phyloP scores from a whole-genome alignment of 2,329 filamentous ascomycete species.

The Ceratocystis diversiconidia region DNA sequence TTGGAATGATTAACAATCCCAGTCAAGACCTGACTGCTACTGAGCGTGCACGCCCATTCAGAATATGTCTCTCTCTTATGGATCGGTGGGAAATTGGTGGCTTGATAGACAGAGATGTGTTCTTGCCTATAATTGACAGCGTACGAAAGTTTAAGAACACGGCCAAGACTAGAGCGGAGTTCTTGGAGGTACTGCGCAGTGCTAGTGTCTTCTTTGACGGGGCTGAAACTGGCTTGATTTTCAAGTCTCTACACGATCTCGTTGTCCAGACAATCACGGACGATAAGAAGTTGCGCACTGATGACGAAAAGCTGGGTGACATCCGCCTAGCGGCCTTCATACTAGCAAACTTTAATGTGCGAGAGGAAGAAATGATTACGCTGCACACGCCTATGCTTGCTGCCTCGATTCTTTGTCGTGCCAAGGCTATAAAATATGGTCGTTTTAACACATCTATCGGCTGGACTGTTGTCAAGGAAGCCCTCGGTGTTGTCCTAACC shows the following conservation, averaged over 20 bases:
- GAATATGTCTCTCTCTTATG: slow-evolving; percentile 90
- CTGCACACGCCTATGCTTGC: slow-evolving; percentile 67
- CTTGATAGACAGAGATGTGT: slow-evolving; percentile 73
- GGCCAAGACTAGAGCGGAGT: slow-evolving; percentile 52
- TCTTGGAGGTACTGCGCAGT: slow-evolving; percentile 77
- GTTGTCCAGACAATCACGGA: slow-evolving; percentile 41
- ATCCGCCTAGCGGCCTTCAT: slow-evolving; percentile 70
- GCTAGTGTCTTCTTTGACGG: slow-evolving; percentile 95
- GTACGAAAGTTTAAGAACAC: slow-evolving; percentile 58
- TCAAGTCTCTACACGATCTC: slow-evolving; percentile 62
- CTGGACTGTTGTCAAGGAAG: slow-evolving; percentile 31
- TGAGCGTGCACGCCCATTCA: slow-evolving; percentile 71
- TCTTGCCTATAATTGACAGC: slow-evolving; percentile 71
- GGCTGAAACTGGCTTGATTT: slow-evolving; percentile 87
- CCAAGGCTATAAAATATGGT: slow-evolving; percentile 11
- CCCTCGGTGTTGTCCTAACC: slow-evolving; percentile 37
- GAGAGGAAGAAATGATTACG: slow-evolving; percentile 89
- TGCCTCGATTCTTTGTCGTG: slow-evolving; percentile 39
- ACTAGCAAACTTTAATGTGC: slow-evolving; percentile 74
- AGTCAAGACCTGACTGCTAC: slow-evolving; percentile 22
- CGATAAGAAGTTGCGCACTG: slow-evolving; percentile 1
- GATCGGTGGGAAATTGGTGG: slow-evolving; percentile 96
- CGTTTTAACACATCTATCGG: slow-evolving; percentile 39
- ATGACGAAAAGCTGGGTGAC: slow-evolving; percentile 42
- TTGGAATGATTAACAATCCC: slow-evolving; percentile 59